Evolutionary conservation across 768 basidiomycete species (phyloP).

Genomic region (Agrocybe pediades): DNA sequence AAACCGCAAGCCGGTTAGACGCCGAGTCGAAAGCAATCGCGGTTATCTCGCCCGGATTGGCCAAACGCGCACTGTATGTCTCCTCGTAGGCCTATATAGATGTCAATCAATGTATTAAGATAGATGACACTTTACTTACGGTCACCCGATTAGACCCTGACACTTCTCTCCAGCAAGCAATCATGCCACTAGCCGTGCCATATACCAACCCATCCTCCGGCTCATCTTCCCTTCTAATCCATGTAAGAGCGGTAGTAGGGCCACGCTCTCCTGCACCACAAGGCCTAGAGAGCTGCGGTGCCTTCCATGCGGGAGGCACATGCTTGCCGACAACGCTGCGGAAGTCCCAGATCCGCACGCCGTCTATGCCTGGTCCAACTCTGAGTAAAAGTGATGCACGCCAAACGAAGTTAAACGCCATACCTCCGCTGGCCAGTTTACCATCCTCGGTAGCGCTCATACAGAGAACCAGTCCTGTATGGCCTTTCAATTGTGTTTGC

Average conservation of each 20-base stretch:
- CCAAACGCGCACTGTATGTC: background rate
- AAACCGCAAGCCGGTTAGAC: background rate
- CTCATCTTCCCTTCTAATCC: background rate
- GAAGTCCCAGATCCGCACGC: background rate
- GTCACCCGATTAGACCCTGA: background rate
- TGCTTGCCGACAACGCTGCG: background rate
- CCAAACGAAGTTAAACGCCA: background rate
- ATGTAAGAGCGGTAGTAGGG: background rate
- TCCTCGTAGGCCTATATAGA: background rate
- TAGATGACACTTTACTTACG: background rate
- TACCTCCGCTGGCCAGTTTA: constrained; percentile 2
- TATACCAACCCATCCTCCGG: background rate
- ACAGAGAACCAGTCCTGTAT: background rate
- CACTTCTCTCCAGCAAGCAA: background rate
- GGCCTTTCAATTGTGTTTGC: background rate
- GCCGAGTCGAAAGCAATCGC: background rate
- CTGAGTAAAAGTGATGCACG: background rate
- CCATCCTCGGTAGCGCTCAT: constrained; percentile 2
- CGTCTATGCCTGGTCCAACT: background rate
- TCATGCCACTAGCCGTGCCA: background rate
- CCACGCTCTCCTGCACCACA: background rate
- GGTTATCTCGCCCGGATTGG: constrained; percentile 3
- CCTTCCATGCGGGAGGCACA: background rate
- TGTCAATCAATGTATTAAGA: background rate
- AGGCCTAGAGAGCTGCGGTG: background rate